Evolutionary conservation across 345 rosid genomes (phyloP).

Genomic region (Melaleuca quinquenervia): DNA sequence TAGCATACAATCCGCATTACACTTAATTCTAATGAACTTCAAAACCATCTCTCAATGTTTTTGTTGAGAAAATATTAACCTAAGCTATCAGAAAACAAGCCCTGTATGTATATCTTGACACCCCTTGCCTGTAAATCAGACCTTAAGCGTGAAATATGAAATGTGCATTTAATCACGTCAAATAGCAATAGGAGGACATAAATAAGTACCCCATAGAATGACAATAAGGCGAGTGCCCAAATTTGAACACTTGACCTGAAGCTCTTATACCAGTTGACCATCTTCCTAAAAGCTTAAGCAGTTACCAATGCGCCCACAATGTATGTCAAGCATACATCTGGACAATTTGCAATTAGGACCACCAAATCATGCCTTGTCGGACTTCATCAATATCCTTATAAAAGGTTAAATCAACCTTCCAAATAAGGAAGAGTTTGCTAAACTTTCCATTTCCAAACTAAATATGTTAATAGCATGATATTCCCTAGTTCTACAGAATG

Average conservation of each 20-base stretch:
- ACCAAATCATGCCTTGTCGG: neutral
- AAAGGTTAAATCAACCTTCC: neutral
- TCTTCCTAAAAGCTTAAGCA: neutral
- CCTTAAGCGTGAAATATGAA: neutral
- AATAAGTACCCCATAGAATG: neutral
- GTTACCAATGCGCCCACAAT: neutral
- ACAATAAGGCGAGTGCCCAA: neutral
- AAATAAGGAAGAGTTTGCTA: neutral
- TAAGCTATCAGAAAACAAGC: neutral
- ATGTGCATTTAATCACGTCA: neutral
- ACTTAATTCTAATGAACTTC: too few species aligned
- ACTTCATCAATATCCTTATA: neutral
- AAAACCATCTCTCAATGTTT: neutral
- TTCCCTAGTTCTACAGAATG: neutral
- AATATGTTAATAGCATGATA: neutral
- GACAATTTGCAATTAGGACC: neutral
- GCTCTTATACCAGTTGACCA: neutral
- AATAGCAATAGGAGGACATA: neutral
- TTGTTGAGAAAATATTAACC: neutral
- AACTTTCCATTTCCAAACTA: neutral
- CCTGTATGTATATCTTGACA: neutral
- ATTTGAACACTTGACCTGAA: neutral
- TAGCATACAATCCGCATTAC: too few species aligned
- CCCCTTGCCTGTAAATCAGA: neutral
- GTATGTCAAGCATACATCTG: neutral